Base-by-base conservation (phyloP, 495 filamentous ascomycete species). In the Neurospora africana region DNA sequence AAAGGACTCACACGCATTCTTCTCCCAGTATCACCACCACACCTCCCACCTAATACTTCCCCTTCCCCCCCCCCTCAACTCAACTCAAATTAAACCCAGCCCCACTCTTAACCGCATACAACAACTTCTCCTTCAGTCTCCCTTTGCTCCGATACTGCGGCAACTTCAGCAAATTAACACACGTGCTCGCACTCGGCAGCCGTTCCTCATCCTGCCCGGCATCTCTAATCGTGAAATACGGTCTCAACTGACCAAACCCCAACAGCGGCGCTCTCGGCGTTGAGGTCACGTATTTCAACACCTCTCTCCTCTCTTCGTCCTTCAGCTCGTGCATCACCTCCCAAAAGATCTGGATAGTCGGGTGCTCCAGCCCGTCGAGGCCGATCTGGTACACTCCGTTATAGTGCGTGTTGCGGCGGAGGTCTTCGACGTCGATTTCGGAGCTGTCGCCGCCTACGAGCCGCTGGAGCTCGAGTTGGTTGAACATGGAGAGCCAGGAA, bases 401-500 rank as follows among this genome's bases (percentile, higher is more conserved):
- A 76, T 98, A 99, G 6, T 85, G 81, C 0, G 96, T 98, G 79
- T 99, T 91, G 17, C 82, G 86, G n/a, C 94, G 86, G 61, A 98
- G 84, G 77, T 99, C 96, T 35, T 91, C 87, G 53, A 99, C 89
- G 76, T 97, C 90, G 73, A 98, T 95, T 58, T 93, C 89, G 21
- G 90, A 90, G 33, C 86, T 88, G 76, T 95, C 92, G 71, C 95
- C 95, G 73, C 93, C 92, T 17, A 99, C 90, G 10, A 99, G 88
- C 0, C 93, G 95, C 79, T 99, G 95, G 27, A 99, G 85, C 76
- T 99, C 95, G 9, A 87, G 85, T 75, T 98, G 95, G 79, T 99
- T 99, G 85, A 99, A 99, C 95, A 99, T 99, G 74, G 89, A 92
- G 4, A 99, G 85, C 95, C 95, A 99, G 4, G 87, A 86, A 0